phyloP scores from a whole-genome alignment of 495 filamentous ascomycete species.

The Diplogelasinospora grovesii region DNA sequence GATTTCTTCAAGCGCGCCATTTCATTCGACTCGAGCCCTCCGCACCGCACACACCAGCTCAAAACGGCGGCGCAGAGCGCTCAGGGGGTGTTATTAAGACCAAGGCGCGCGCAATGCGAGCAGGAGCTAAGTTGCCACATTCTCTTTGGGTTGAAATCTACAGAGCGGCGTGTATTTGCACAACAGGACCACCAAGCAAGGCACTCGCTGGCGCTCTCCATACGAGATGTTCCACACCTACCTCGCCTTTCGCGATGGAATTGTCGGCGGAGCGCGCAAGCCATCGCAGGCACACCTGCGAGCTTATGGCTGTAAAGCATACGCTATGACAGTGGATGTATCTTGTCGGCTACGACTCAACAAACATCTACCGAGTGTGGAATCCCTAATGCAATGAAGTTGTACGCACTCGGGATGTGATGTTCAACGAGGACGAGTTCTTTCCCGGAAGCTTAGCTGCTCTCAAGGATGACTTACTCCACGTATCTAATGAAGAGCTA shows the following conservation, averaged over 20 bases:
- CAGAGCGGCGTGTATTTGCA: slow-evolving; percentile 2
- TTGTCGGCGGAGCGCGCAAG: slow-evolving; percentile 1
- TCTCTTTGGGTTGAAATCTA: slow-evolving; percentile 3
- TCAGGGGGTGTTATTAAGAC: too few relatives aligned
- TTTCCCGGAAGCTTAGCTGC: slow-evolving; percentile 6
- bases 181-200: slow-evolving; percentile 2
- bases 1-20: too few relatives aligned
- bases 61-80: too few relatives aligned
- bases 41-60: too few relatives aligned
- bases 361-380: slow-evolving; percentile 27
- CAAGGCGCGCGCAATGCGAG: too few relatives aligned
- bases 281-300: slow-evolving; percentile 7
- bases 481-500: too few relatives aligned
- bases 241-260: not conserved
- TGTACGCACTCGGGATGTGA: slow-evolving; percentile 4
- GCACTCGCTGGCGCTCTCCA: not conserved
- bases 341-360: slow-evolving; percentile 24
- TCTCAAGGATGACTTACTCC: slow-evolving; percentile 4
- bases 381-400: slow-evolving; percentile 9
- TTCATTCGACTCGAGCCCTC: too few relatives aligned
- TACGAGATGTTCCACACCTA: slow-evolving; percentile 2
- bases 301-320: slow-evolving; percentile 5
- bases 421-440: slow-evolving; percentile 9
- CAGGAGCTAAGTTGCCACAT: too few relatives aligned
- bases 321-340: slow-evolving; percentile 15